Evolutionary conservation across 1,139 yeast genomes (phyloP).

Genomic region (Saccharomycopsis hybrid): DNA sequence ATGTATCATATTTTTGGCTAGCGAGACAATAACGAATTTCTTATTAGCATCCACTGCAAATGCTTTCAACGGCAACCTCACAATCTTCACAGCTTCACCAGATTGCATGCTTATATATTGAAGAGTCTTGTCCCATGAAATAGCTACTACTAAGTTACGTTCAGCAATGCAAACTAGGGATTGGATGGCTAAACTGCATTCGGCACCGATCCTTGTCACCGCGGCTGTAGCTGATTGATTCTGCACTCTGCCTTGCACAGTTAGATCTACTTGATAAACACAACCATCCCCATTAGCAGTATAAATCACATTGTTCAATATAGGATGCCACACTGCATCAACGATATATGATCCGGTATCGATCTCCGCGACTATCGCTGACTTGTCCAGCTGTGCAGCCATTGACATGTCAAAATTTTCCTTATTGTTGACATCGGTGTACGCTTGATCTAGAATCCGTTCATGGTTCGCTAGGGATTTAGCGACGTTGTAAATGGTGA

Average conservation of each 20-base stretch:
- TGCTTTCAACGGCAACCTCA: slow-evolving; percentile 36
- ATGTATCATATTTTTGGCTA: slow-evolving; percentile 48
- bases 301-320: slow-evolving; percentile 1
- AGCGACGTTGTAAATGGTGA: slow-evolving; percentile 8
- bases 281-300: slow-evolving; percentile 18
- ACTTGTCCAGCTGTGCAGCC: neutral
- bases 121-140: slow-evolving; percentile 18
- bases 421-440: too few relatives aligned
- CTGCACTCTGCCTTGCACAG: too few relatives aligned
- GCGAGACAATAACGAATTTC: slow-evolving; percentile 47
- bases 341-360: too few relatives aligned
- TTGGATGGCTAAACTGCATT: slow-evolving; percentile 10
- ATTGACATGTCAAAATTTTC: too few relatives aligned
- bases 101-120: neutral
- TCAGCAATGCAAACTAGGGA: slow-evolving; percentile 1
- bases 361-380: too few relatives aligned
- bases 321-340: too few relatives aligned
- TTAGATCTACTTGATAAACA: slow-evolving; percentile 9
- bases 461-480: too few relatives aligned
- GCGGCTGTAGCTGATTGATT: too few relatives aligned
- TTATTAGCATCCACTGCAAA: slow-evolving; percentile 56
- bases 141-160: slow-evolving; percentile 8
- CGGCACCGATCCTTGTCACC: neutral
- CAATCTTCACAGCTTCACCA: neutral
- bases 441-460: too few relatives aligned